Conservation (phyloP, 23 red algal species). For the Gracilaria caudata region DNA sequence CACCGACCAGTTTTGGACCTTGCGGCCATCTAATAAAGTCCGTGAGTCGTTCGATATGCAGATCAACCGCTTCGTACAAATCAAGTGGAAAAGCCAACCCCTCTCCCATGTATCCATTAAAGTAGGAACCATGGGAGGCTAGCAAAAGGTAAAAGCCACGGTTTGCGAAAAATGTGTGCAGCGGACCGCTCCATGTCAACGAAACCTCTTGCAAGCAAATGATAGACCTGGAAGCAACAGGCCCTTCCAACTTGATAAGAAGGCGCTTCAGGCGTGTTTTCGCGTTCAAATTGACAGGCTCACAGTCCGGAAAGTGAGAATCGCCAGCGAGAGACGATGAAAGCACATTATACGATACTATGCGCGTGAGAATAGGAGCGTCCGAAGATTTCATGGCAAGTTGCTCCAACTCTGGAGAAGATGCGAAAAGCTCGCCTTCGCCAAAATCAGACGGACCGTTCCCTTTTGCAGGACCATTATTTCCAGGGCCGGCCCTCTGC, state of each 20-base stretch:
- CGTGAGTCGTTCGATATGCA: slow-evolving; percentile 67
- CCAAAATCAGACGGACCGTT: slow-evolving; percentile 20
- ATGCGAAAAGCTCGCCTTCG: slow-evolving; percentile 40
- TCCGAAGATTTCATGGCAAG: slow-evolving; percentile 50
- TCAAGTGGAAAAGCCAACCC: slow-evolving; percentile 71
- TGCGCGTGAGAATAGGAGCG: slow-evolving; percentile 61
- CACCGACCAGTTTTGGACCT: slow-evolving; percentile 9
- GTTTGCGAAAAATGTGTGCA: slow-evolving; percentile 79
- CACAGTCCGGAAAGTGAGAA: slow-evolving; percentile 68
- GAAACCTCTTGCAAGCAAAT: slow-evolving; percentile 90
- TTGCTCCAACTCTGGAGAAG: slow-evolving; percentile 64
- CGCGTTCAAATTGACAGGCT: slow-evolving; percentile 44
- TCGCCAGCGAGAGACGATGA: slow-evolving; percentile 67
- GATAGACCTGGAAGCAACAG: slow-evolving; percentile 61
- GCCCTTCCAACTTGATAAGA: slow-evolving; percentile 70
- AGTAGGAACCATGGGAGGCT: slow-evolving; percentile 55
- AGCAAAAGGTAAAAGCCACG: slow-evolving; percentile 77
- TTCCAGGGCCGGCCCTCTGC: neutral
- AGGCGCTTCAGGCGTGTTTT: slow-evolving; percentile 57
- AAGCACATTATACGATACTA: slow-evolving; percentile 83
- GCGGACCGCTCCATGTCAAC: slow-evolving; percentile 62
- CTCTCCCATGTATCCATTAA: slow-evolving; percentile 85
- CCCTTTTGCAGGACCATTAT: neutral
- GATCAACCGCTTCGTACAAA: slow-evolving; percentile 67
- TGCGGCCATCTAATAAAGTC: slow-evolving; percentile 66